Percentiles rank a stretch among this genome's conserved stretches.
Evolutionary conservation across 2,329 filamentous ascomycete genomes (phyloP).

Genomic region (Dryadomyces quercivorus): DNA sequence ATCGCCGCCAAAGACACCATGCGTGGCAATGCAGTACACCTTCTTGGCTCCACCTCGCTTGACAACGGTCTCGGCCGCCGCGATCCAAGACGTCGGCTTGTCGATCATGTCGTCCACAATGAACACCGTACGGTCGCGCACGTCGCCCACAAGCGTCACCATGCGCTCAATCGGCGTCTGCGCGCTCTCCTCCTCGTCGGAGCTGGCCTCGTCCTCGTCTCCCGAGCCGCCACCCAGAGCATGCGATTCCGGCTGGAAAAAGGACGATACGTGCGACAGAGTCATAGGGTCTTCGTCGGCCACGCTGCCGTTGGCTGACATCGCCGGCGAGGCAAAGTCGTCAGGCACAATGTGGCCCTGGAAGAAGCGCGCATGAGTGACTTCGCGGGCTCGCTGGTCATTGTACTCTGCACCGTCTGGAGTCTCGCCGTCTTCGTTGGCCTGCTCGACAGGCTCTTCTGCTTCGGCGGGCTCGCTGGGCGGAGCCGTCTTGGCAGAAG

Average conservation of each 20-base stretch:
- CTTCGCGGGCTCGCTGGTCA: constrained; percentile 73
- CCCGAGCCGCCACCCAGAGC: constrained; percentile 75
- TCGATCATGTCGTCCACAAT: constrained; percentile 99
- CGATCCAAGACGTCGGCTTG: constrained; percentile 93
- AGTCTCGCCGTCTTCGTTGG: constrained; percentile 16
- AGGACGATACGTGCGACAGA: constrained; percentile 67
- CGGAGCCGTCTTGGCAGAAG: neutral
- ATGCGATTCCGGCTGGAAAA: constrained; percentile 56
- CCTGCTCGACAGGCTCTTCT: neutral
- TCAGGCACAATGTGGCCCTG: constrained; percentile 95
- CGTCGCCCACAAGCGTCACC: constrained; percentile 94
- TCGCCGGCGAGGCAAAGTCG: constrained; percentile 68
- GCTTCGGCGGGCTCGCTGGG: neutral
- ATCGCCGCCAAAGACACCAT: constrained; percentile 86
- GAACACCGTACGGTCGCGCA: constrained; percentile 76
- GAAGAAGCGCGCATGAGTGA: constrained; percentile 80
- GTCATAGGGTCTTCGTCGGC: constrained; percentile 72
- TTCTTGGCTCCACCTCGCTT: constrained; percentile 85
- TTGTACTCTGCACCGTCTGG: constrained; percentile 44
- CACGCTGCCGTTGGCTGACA: constrained; percentile 55
- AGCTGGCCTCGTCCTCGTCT: constrained; percentile 70
- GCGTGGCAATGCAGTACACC: constrained; percentile 95
- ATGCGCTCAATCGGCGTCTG: constrained; percentile 75
- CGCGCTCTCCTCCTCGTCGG: constrained; percentile 64
- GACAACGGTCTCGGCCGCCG: constrained; percentile 89